Base-by-base conservation (phyloP, 805 yeast species). In the Kazachstania kunashirensis region DNA sequence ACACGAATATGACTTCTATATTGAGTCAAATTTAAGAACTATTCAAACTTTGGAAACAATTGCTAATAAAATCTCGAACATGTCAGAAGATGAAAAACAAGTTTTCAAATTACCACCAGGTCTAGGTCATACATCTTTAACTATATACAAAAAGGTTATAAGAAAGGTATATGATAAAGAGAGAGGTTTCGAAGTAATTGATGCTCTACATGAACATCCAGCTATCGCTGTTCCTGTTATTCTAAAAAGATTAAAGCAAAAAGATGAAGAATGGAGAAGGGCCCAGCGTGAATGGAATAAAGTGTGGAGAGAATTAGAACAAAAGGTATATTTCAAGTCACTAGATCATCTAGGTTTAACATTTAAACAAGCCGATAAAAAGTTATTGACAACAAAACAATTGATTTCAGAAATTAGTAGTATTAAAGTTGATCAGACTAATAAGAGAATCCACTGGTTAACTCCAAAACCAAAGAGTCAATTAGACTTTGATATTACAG, bases 271-370 rank as follows among this genome's bases (percentile, higher is more conserved):
- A 62, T 92, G 99, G 99, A 83, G 85, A 60, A 75, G 96, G 44
- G 88, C 96, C 2, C 98, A 89, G 52, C 76, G 97, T 50, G 97
- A 92, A 58, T 92, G 98, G 97, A 89, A 89, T 62, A 89, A 89
- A 57, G 94, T 86, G 11, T 92, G 99, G 99, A 77, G 99, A 55
- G 97, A 89, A 62, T 77, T 94, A 63, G 98, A 92, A 60, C 95
- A 88, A 54, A 88, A 85, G 52, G 95, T 86, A 0, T 88, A 83
- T 58, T 84, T 77, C 66, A 92, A 92, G 60, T 84, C 96, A 2
- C 68, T 92, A 46, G 99, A 92, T 57, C 98, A 92, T 58, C 66
- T 89, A 44, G 98, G 99, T 1, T 70, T 92, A 50, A 88, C 96
- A 0, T 92, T 92, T 66, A 92, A 92, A 62, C 97, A 92, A 57